A percentile compares a stretch with the other conserved stretches of the same genome.
These are phyloP conservation scores for Phyllosticta citriasiana DNA, from an alignment of 2,329 filamentous ascomycete genomes.

Conservation along the genomic window DNA sequence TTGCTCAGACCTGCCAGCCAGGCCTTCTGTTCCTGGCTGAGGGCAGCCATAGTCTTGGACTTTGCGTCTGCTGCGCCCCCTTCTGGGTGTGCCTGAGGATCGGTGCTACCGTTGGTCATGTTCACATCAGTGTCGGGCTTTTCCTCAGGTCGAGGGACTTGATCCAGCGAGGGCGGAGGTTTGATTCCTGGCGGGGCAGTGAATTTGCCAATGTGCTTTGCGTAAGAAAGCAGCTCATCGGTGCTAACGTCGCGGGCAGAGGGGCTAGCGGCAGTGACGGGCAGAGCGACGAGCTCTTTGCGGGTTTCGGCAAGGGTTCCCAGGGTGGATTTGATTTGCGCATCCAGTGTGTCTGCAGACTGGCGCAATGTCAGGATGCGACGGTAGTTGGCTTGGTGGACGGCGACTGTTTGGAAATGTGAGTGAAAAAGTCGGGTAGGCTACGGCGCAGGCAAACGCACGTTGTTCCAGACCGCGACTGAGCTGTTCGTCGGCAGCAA, in stretches of 20 bases:
- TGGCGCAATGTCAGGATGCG: conserved; percentile 60
- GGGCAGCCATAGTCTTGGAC: conserved; percentile 17
- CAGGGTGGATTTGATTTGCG: conserved; percentile 62
- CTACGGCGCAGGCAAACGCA: conserved; percentile 25
- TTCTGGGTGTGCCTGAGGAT: conserved; percentile 11
- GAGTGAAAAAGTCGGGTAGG: not conserved
- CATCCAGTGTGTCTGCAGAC: conserved; percentile 55
- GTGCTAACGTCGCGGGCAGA: conserved; percentile 47
- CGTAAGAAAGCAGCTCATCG: conserved; percentile 65
- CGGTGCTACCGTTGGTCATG: conserved; percentile 21
- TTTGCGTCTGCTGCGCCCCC: conserved; percentile 18
- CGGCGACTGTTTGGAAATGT: conserved; percentile 46
- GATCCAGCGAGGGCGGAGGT: conserved; percentile 12
- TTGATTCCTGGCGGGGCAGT: conserved; percentile 57
- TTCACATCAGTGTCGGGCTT: conserved; percentile 15
- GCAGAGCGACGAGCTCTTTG: conserved; percentile 53
- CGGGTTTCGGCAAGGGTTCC: conserved; percentile 61
- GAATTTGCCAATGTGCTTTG: conserved; percentile 68
- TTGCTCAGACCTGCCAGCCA: conserved; percentile 42
- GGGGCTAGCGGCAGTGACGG: conserved; percentile 30
- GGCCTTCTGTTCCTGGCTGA: conserved; percentile 23
- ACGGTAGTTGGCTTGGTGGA: conserved; percentile 64
- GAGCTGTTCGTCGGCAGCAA: conserved; percentile 60
- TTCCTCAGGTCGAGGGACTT: not conserved
- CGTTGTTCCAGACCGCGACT: conserved; percentile 55